Evolutionary conservation across 140 eudicot genomes (phyloP), one percentile per base, ranked within the genome.

Genomic region (Cichorium intybus): DNA sequence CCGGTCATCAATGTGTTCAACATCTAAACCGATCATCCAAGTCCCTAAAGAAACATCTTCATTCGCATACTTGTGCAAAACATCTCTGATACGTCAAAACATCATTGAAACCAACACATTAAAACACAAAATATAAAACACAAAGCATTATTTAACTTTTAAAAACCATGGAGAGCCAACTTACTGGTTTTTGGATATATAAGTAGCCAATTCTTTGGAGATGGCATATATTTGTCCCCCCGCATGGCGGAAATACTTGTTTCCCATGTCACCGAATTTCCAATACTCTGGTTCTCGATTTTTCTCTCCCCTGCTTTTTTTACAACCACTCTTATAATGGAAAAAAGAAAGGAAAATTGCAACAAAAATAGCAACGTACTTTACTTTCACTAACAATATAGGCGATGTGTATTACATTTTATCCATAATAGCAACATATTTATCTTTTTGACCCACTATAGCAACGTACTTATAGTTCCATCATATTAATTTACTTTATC

Each of bases 1-100:
- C 21, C 77, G 56, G 4, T 79, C 84, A 52, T 79, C 70, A 35
- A 79, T 53, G 34, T 79, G 84, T 60, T 79, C 84, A 31, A 79
- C 84, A 18, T 79, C 81, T 56, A 79, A 78, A 47, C 84, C 84
- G 26, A 79, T 75, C 58, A 79, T 66, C 84, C 84, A 79, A 47
- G 81, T 54, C 22, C 84, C 84, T 22, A 79, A 60, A 8, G 84
- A 79, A 50, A 79, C 84, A 47, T 79, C 84, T 75, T 79, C 84
- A 24, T 79, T 79, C 12, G 81, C 84, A 65, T 43, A 79, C 72
- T 75, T 79, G 68, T 79, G 84, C 63, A 79, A 23, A 15, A 68
- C 43, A 10, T 68, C 31, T 15, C 74, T 68, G 35, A 26, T 16
- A 45, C 26, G 11, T 54, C 5, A 39, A 22, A n/a, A 54, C 15